Evolutionary conservation across 306 rosid genomes (phyloP), one percentile per base, ranked within the genome.

Genomic region (Fagus sylvatica): DNA sequence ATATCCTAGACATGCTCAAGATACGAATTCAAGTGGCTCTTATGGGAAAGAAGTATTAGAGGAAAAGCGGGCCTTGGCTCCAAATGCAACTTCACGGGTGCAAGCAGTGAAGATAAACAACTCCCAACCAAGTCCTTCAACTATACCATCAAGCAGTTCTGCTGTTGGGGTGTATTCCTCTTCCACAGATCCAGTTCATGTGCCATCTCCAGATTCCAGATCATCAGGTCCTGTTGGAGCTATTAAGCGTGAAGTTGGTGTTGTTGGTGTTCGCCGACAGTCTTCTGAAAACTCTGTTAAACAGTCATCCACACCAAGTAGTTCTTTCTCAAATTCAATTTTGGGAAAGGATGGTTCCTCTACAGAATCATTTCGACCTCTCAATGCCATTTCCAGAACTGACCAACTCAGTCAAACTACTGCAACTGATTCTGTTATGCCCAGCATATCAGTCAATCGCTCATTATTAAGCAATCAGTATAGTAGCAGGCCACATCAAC

Each of bases 141-240:
- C 79, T 48, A 59, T 57, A 56, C 87, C 88, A 17, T 85, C 94
- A 66, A 83, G 79, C 83, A 88, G 87, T 79, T 87, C 98, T 82
- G 89, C 89, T 81, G 83, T 96, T 71, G 98, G 98, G 75, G 85
- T 96, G 76, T 93, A 96, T 91, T 91, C 96, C 55, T 96, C 99
- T 82, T 86, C 98, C 57, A 91, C 94, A 22, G 99, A 96, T 87
- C 99, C 99, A 22, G 99, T 96, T 77, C 99, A 96, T 73, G 98
- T 96, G 68, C 99, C 99, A 62, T 93, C 99, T 76, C 98, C 98
- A 56, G 98, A 96, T 90, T 90, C 97, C 73, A 88, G 97, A 84
- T 83, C 96, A 55, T 88, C 92, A 54, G 96, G 93, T 69, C 79
- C 84, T 83, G 93, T 94, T 82, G 99, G 99, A 73, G 98, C 99